Conservation (phyloP, 2,329 filamentous ascomycete species). For the Claviceps sp. region DNA sequence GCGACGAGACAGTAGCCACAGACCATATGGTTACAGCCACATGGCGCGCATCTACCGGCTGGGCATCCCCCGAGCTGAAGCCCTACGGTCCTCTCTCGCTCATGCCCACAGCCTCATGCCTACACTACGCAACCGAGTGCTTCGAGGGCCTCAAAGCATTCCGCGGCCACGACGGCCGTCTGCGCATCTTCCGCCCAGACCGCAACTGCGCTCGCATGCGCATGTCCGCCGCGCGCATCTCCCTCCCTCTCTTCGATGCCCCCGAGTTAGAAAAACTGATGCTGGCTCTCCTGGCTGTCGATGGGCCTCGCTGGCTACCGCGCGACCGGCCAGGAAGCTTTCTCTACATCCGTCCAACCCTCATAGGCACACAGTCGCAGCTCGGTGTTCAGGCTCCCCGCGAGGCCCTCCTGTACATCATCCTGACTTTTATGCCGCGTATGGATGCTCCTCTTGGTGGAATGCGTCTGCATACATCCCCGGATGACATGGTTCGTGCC, state of each 20-base stretch:
- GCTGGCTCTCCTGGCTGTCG: conserved; percentile 54
- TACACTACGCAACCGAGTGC: conserved; percentile 86
- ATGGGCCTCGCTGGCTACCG: conserved; percentile 71
- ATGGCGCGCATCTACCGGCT: conserved; percentile 55
- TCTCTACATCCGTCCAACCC: conserved; percentile 74
- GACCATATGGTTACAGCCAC: conserved; percentile 78
- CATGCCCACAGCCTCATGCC: conserved; percentile 65
- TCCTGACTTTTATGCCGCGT: conserved; percentile 49
- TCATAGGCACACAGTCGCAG: conserved; percentile 71
- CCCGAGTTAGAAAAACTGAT: conserved; percentile 63
- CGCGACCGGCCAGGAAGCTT: conserved; percentile 52
- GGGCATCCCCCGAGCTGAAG: conserved; percentile 59
- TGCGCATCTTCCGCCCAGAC: conserved; percentile 66
- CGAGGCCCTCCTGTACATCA: conserved; percentile 81
- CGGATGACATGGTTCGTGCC: conserved; percentile 72
- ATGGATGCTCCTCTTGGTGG: conserved; percentile 40
- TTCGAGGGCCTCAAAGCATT: conserved; percentile 80
- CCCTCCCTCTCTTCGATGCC: conserved; percentile 61
- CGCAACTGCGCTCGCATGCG: conserved; percentile 56
- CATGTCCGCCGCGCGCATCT: conserved; percentile 50
- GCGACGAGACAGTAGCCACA: conserved; percentile 47
- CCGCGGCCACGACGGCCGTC: conserved; percentile 60
- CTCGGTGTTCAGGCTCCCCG: conserved; percentile 70
- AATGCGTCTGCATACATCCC: conserved; percentile 64
- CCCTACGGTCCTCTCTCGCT: conserved; percentile 67